phyloP scores from a whole-genome alignment of 2,329 filamentous ascomycete genomes.

The Diplocarpon rosae region DNA sequence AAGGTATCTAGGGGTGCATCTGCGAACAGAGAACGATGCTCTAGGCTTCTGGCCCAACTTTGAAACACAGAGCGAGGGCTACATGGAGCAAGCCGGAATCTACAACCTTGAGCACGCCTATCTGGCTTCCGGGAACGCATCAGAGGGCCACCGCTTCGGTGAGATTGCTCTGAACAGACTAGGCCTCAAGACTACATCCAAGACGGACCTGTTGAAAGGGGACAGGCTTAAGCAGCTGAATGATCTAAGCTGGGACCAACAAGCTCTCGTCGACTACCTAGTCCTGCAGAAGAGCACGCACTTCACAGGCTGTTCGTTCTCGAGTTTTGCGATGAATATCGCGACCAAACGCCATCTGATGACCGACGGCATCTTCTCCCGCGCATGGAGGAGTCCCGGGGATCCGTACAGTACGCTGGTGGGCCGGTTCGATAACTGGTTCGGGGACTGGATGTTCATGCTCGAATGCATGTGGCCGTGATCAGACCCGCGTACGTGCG shows the following conservation, averaged over 20 bases:
- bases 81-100: slow-evolving; percentile 28
- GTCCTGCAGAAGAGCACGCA: slow-evolving; percentile 34
- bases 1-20: slow-evolving; percentile 32
- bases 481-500: not conserved
- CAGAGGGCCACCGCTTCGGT: slow-evolving; percentile 32
- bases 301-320: slow-evolving; percentile 37
- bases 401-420: slow-evolving; percentile 34
- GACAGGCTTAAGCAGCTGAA: slow-evolving; percentile 28
- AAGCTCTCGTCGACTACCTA: slow-evolving; percentile 40
- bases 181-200: slow-evolving; percentile 32
- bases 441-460: slow-evolving; percentile 39
- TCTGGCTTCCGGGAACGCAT: slow-evolving; percentile 35
- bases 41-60: slow-evolving; percentile 36
- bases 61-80: slow-evolving; percentile 32
- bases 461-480: slow-evolving; percentile 26
- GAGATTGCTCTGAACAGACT: slow-evolving; percentile 26
- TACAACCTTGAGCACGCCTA: slow-evolving; percentile 32
- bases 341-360: slow-evolving; percentile 35
- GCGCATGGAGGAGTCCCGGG: slow-evolving; percentile 34
- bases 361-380: slow-evolving; percentile 24
- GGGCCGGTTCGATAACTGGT: slow-evolving; percentile 35
- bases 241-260: slow-evolving; percentile 36
- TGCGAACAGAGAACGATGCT: slow-evolving; percentile 38
- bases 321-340: slow-evolving; percentile 38
- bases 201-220: slow-evolving; percentile 32